These are phyloP conservation scores for Escallonia rubra DNA, from an alignment of 129 eudicot genomes.

Conservation along the genomic window DNA sequence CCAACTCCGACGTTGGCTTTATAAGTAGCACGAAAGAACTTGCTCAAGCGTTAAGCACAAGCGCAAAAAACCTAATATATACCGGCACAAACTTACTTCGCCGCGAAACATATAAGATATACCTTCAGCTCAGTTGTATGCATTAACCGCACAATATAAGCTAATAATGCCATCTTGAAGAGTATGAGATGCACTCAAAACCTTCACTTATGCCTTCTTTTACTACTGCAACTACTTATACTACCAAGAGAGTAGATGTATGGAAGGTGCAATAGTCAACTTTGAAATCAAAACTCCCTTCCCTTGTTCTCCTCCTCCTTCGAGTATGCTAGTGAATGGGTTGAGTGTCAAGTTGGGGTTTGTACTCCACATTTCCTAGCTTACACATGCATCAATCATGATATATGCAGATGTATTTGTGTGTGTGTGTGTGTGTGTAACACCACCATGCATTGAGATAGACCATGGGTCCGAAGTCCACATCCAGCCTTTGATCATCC, in stretches of 20 bases:
- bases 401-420: neutral
- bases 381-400: conserved; percentile 26
- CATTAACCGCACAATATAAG: neutral
- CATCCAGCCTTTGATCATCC: neutral
- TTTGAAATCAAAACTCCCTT: conserved; percentile 10
- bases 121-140: neutral
- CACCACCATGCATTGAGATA: conserved; percentile 10
- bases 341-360: conserved; percentile 1
- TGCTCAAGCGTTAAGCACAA: too few species aligned
- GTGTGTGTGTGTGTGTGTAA: neutral
- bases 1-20: too few species aligned
- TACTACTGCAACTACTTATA: conserved; percentile 33
- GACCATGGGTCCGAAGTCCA: conserved; percentile 1
- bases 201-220: conserved; percentile 34
- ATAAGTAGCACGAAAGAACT: too few species aligned
- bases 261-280: conserved; percentile 20
- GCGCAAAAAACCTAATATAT: too few species aligned
- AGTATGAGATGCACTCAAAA: conserved; percentile 21
- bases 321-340: conserved; percentile 15
- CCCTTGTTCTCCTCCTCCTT: conserved; percentile 8
- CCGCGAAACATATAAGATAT: too few species aligned
- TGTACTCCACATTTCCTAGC: neutral
- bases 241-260: conserved; percentile 9
- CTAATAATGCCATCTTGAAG: conserved; percentile 21
- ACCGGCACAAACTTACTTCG: too few species aligned